Base-by-base conservation (phyloP, 106 monocot genomes). In the Chionographis japonica region DNA sequence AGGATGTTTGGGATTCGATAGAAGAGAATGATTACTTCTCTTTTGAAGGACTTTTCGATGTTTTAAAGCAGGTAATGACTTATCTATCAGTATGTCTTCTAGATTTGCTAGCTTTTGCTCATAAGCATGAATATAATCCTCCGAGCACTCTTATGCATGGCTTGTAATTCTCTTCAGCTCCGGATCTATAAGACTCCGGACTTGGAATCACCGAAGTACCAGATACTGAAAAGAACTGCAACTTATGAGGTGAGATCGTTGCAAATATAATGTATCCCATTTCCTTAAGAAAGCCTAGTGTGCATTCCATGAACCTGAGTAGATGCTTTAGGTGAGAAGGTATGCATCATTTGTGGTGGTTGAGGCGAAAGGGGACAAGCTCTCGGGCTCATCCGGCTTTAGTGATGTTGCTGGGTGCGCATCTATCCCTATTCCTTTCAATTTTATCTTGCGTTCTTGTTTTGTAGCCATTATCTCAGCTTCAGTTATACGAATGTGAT, bases 1-100 rank as follows among this genome's bases (percentile, higher is more conserved):
- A 97, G 95, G 95, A 97, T 84, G 13, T 77, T 40, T 97, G 95
- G 95, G 95, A 97, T 73, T 97, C 95, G 8, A 92, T 97, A 61
- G 52, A 83, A 27, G 84, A 86, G 50, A 92, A 92, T 67, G 89
- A 97, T 2, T 97, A 86, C 66, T 89, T 97, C 58, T 92, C 95
- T 36, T 78, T 86, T 35, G 95, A 97, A 72, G 95, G 95, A 49
- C 49, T 97, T 8, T 38, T 64, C 50, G 92, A 97, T 82, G 79
- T 97, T 68, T 6, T 80, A 35, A 92, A 74, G 66, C 92, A 97
- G 92, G 95, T 97, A 81, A 50, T 4, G 4, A 50, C 57, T 4
- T 53, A 36, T 52, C 1, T 16, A 15, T 67, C 8, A 12, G 38
- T 52, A 40, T 51, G 11, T 71, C 40, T 56, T 37, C 14, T 41